Percentiles rank a stretch among this genome's conserved stretches.
Evolutionary conservation across 2,329 filamentous ascomycete genomes (phyloP).

Genomic region (Xylariaceae sp.): DNA sequence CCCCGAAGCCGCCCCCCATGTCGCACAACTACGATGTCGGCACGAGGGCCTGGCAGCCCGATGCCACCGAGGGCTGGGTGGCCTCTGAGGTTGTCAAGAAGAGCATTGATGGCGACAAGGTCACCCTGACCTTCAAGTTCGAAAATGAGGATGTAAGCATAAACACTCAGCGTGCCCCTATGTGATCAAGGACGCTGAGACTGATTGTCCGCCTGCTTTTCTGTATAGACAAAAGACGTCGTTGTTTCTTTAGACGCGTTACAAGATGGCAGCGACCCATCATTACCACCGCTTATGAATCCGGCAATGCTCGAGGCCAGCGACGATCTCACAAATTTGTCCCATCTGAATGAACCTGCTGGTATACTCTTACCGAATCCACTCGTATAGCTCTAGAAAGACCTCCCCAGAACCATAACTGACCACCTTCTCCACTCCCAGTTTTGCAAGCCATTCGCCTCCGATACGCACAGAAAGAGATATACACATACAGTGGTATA

Average conservation of each 20-base stretch:
- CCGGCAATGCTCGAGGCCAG: conserved; percentile 97
- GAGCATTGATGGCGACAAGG: conserved; percentile 77
- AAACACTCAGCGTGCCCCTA: not conserved
- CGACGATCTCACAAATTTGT: conserved; percentile 95
- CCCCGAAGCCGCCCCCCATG: conserved; percentile 53
- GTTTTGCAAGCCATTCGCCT: conserved; percentile 96
- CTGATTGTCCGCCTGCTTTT: conserved; percentile 16
- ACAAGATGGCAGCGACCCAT: conserved; percentile 69
- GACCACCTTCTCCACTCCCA: conserved; percentile 34
- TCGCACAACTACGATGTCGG: conserved; percentile 94
- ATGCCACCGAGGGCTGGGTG: conserved; percentile 93
- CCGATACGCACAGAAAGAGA: conserved; percentile 96
- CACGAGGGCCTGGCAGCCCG: conserved; percentile 97
- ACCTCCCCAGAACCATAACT: conserved; percentile 15
- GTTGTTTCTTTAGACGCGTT: conserved; percentile 74
- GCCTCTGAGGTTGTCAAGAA: conserved; percentile 91
- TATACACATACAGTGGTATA: conserved; percentile 99
- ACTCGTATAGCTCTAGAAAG: not conserved
- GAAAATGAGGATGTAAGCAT: conserved; percentile 80
- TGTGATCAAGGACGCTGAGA: not conserved
- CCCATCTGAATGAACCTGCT: conserved; percentile 96
- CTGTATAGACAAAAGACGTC: conserved; percentile 67
- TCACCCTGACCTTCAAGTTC: conserved; percentile 80
- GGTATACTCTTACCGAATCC: conserved; percentile 47
- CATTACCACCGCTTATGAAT: conserved; percentile 93